Conservation (phyloP, 345 rosid species). For the Salix caprea region DNA sequence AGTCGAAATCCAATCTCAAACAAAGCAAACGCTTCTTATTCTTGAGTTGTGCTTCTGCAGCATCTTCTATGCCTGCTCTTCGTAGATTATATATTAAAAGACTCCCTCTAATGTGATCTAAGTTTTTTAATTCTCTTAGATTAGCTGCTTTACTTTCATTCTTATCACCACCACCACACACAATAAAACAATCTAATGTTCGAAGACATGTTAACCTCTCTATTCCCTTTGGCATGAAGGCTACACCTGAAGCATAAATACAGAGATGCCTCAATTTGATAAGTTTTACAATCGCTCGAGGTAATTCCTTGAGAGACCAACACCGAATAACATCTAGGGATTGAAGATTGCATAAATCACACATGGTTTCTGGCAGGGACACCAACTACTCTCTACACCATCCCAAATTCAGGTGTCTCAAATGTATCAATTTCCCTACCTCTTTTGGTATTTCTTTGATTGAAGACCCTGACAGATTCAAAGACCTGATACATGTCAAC, state of each 20-base stretch:
- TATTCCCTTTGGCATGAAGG: slow-evolving; percentile 15
- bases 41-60: neutral
- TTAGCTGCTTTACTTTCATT: neutral
- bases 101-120: neutral
- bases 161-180: neutral
- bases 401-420: slow-evolving; percentile 13
- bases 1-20: neutral
- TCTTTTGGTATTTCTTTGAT: neutral
- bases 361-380: slow-evolving; percentile 7
- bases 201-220: slow-evolving; percentile 4
- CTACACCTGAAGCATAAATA: rapidly evolving
- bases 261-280: neutral
- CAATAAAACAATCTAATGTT: neutral
- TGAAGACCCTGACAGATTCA: neutral
- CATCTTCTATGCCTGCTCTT: neutral
- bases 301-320: neutral
- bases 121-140: neutral
- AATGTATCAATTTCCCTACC: neutral
- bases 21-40: neutral
- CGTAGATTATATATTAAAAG: neutral
- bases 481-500: neutral
- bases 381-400: rapidly evolving
- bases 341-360: slow-evolving; percentile 10
- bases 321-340: neutral
- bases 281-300: slow-evolving; percentile 4